phyloP scores from a whole-genome alignment of 495 filamentous ascomycete species.

The Daldinia grandis region DNA sequence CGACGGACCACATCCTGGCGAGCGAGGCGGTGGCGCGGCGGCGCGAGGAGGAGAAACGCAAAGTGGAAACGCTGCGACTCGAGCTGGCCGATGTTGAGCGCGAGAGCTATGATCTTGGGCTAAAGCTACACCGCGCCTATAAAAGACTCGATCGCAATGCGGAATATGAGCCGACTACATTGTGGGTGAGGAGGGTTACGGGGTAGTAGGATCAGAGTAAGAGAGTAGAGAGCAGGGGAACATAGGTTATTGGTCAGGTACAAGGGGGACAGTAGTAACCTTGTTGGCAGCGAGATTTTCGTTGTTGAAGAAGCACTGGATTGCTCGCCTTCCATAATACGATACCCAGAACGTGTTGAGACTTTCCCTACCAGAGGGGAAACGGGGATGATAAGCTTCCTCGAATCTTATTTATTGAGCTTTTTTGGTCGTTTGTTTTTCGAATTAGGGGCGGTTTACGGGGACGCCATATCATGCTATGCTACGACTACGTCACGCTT shows the following conservation, averaged over 20 bases:
- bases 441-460: constrained; percentile 11
- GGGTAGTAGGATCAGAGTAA: constrained; percentile 23
- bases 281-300: background rate
- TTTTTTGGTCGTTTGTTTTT: constrained; percentile 3
- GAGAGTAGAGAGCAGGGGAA: background rate
- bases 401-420: constrained; percentile 3
- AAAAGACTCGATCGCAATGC: constrained; percentile 74
- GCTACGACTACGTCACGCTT: constrained; percentile 7
- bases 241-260: background rate
- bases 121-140: constrained; percentile 82
- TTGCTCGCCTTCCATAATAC: background rate
- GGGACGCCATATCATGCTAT: background rate
- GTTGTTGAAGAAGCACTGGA: background rate
- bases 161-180: constrained; percentile 69
- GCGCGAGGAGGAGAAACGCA: constrained; percentile 74
- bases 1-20: constrained; percentile 58
- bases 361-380: background rate
- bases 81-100: constrained; percentile 82
- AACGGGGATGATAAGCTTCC: background rate
- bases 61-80: constrained; percentile 70
- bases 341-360: background rate
- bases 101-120: constrained; percentile 85
- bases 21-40: constrained; percentile 55
- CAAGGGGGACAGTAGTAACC: background rate
- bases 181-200: constrained; percentile 83